Base-by-base conservation (phyloP, 1,139 yeast species). In the Candida sp. region DNA sequence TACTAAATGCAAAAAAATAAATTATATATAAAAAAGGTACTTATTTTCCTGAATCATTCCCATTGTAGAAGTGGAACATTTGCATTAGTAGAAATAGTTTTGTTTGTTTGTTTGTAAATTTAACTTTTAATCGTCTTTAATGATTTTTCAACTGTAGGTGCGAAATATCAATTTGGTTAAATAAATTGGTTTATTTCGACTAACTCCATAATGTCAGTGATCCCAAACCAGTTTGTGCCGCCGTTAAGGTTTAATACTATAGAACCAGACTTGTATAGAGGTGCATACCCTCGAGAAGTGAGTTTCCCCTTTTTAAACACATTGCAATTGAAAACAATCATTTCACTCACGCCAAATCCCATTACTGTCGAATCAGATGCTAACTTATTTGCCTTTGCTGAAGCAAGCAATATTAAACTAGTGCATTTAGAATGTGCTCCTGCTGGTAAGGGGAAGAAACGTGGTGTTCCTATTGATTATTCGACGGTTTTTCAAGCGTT, bases 261-360 rank as follows among this genome's bases (percentile, higher is more conserved):
- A 1, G 87, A 86, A 54, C 81, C 87, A 1, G 73, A 77, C 43
- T 68, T 91, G 4, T 87, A 82, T 56, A 70, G 98, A 40, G 98
- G 98, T 0, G 85, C 95, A 1, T 87, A 87, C 55, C 98, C 98
- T 1, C 75, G 95, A 43, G 80, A 81, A 41, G 77, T 84, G 45
- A 90, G 89, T 58, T 73, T 78, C 46, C 75, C 82, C n/a, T 93
- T 85, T 57, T 68, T 93, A n/a, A 69, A 75, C 50, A 74, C 89
- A 29, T 71, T 90, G 33, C 68, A 77, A 36, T 70, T 93, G 43
- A 82, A 75, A 56, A 86, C 93, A 7, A 83, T 93, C 41, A 71
- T 93, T 8, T 84, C 96, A 3, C 62, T 93, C 45, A 86, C 95
- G 0, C 96, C 97, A 2, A 77, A 79, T 21, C 87, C 93, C 3